Evolutionary conservation across 2,329 filamentous ascomycete species (phyloP).

Genomic region (Fusarium phyllophilum): DNA sequence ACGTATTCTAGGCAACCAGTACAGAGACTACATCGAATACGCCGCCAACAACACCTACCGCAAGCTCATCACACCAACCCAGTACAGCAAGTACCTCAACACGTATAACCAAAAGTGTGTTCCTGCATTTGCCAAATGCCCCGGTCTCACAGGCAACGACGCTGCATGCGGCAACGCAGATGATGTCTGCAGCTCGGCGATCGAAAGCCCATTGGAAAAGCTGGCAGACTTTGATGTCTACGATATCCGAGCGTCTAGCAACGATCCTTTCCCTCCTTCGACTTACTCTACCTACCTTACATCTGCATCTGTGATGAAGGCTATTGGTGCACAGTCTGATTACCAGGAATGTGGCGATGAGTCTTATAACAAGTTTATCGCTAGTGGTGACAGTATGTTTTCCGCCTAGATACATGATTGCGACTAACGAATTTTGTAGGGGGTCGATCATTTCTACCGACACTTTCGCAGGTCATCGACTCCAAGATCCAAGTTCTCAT

Average conservation of each 20-base stretch:
- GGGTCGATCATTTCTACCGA: constrained; percentile 55
- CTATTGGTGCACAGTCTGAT: constrained; percentile 33
- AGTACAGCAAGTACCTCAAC: constrained; percentile 36
- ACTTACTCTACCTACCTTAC: constrained; percentile 31
- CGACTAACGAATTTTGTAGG: constrained; percentile 24
- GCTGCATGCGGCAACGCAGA: constrained; percentile 42
- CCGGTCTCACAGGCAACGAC: constrained; percentile 25
- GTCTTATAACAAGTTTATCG: constrained; percentile 25
- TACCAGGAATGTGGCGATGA: constrained; percentile 34
- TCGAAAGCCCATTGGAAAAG: constrained; percentile 20
- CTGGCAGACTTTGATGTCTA: constrained; percentile 55
- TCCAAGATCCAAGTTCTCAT: constrained; percentile 59
- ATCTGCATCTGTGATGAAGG: constrained; percentile 23
- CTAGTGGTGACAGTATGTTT: constrained; percentile 38
- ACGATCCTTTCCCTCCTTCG: constrained; percentile 29
- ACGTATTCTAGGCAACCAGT: constrained; percentile 26
- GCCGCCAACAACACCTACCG: constrained; percentile 48
- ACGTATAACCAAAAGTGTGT: constrained; percentile 43
- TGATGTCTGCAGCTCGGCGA: constrained; percentile 34
- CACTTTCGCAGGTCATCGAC: constrained; percentile 56
- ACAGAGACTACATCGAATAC: constrained; percentile 46
- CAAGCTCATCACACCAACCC: constrained; percentile 38
- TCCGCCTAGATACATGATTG: rapidly evolving
- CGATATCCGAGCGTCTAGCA: constrained; percentile 52
- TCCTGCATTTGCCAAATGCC: constrained; percentile 40